A percentile compares a stretch with the other conserved stretches of the same genome.
These are phyloP conservation scores for Cavenderia fasciculata DNA, from an alignment of 78 protist species.

Conservation along the genomic window DNA sequence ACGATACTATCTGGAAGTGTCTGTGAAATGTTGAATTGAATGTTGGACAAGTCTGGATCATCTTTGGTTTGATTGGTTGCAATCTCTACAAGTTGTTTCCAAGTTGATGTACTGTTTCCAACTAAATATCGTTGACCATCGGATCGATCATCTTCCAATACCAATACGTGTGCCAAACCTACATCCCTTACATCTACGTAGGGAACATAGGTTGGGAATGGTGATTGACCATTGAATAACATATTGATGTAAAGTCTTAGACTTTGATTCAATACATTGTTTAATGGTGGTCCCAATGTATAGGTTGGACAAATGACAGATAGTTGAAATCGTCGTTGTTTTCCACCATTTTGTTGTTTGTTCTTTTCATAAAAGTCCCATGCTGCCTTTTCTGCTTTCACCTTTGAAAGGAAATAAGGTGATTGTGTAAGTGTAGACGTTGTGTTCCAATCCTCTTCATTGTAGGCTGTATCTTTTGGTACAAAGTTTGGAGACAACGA, in stretches of 20 bases:
- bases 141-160: not conserved
- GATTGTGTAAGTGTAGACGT: not conserved
- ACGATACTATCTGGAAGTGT: too few species aligned
- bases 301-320: slow-evolving; percentile 2
- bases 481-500: not conserved
- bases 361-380: slow-evolving; percentile 14
- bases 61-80: too few species aligned
- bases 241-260: not conserved
- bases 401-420: not conserved
- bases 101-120: too few species aligned
- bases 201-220: not conserved
- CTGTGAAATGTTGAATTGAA: too few species aligned
- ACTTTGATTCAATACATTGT: not conserved
- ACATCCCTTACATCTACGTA: slow-evolving; percentile 3
- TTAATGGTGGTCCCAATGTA: not conserved
- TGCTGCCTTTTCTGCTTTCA: slow-evolving; percentile 19
- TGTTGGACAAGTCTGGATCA: too few species aligned
- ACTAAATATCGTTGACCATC: not conserved
- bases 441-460: slow-evolving; percentile 1
- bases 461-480: not conserved
- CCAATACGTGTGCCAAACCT: not conserved
- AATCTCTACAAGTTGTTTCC: too few species aligned
- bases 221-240: not conserved
- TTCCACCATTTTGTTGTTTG: not conserved
- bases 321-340: slow-evolving; percentile 16